Conservation (phyloP, 2,329 filamentous ascomycete genomes). For the Bipolaris cookei region DNA sequence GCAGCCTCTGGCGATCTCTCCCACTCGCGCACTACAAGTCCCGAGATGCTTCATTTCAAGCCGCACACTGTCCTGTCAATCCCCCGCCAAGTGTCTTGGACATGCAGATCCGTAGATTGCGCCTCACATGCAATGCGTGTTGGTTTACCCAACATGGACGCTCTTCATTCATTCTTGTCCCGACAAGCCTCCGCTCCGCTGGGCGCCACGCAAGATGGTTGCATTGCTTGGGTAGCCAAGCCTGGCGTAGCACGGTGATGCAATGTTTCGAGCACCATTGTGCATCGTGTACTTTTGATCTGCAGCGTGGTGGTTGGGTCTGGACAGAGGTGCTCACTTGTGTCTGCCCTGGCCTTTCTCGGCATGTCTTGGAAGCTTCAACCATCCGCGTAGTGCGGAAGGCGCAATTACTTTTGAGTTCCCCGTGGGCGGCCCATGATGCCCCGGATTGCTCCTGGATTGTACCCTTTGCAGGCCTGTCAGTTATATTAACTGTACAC, state of each 20-base stretch:
- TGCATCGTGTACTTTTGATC: slow-evolving; percentile 13
- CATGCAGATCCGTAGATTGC: slow-evolving; percentile 11
- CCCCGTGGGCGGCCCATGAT: slow-evolving; percentile 5
- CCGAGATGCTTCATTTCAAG: slow-evolving; percentile 6
- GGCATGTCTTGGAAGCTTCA: slow-evolving; percentile 17
- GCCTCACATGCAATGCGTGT: slow-evolving; percentile 11
- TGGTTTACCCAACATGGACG: not conserved
- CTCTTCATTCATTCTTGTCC: slow-evolving; percentile 4
- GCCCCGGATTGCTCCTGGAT: slow-evolving; percentile 1
- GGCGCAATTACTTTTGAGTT: slow-evolving; percentile 9
- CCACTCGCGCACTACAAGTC: slow-evolving; percentile 5
- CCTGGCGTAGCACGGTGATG: slow-evolving; percentile 7
- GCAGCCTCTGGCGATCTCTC: slow-evolving; percentile 8
- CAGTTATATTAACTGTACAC: slow-evolving; percentile 6
- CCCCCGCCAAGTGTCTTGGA: slow-evolving; percentile 14
- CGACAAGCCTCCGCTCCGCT: slow-evolving; percentile 24
- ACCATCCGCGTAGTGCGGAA: slow-evolving; percentile 15
- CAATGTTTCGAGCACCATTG: slow-evolving; percentile 4
- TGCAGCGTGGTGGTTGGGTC: slow-evolving; percentile 6
- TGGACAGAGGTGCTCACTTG: slow-evolving; percentile 9
- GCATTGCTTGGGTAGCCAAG: slow-evolving; percentile 15
- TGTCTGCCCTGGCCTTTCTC: slow-evolving; percentile 14
- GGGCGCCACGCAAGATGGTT: slow-evolving; percentile 17
- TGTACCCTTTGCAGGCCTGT: not conserved
- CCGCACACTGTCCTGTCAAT: slow-evolving; percentile 9